phyloP scores from a whole-genome alignment of 169 alveolate genomes.

The Pseudocohnilembus persalinus region DNA sequence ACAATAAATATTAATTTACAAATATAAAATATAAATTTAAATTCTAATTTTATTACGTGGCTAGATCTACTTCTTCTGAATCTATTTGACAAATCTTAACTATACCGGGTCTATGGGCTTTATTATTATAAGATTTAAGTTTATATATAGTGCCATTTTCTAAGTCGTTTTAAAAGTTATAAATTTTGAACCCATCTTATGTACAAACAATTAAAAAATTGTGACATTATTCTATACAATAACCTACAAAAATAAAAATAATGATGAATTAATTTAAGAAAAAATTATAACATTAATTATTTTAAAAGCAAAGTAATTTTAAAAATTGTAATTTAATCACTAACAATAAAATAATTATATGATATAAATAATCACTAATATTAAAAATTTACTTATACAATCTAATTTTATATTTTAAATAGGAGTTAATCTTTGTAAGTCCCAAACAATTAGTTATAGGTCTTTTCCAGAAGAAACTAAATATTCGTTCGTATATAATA shows the following conservation, averaged over 20 bases:
- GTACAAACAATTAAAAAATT: background rate
- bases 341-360: too few species aligned
- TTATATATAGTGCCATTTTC: background rate
- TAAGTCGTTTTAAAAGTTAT: background rate
- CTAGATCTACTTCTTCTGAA: background rate
- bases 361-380: too few species aligned
- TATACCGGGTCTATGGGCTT: slow-evolving; percentile 16
- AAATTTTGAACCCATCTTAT: background rate
- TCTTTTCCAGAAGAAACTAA: background rate
- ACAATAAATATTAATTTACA: too few species aligned
- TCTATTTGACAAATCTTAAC: background rate
- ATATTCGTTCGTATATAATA: background rate
- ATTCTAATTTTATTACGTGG: background rate
- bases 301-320: too few species aligned
- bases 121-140: slow-evolving; percentile 13
- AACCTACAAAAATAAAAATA: background rate
- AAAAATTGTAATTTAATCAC: too few species aligned
- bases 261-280: too few species aligned
- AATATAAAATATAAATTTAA: too few species aligned
- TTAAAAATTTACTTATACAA: background rate
- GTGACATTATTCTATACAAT: background rate
- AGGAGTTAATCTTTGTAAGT: too few species aligned
- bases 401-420: background rate
- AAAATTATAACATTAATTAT: background rate
- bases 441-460: background rate